Percentiles rank a stretch among this genome's conserved stretches.
Evolutionary conservation across 2,329 filamentous ascomycete genomes (phyloP).

Genomic region (Chrysosporium keratinophilum): DNA sequence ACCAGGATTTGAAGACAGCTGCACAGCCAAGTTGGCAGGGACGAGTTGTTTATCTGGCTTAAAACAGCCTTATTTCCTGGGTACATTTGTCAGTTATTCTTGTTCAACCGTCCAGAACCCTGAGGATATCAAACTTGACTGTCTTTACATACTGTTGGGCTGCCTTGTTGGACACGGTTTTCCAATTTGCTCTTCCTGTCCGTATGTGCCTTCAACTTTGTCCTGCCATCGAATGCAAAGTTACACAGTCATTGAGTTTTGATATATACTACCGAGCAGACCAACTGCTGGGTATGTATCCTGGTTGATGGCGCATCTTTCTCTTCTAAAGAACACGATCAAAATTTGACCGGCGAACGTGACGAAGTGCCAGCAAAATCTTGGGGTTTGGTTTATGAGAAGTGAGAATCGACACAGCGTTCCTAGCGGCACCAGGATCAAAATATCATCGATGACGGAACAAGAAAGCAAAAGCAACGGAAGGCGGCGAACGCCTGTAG

Average conservation of each 20-base stretch:
- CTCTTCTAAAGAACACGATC: neutral
- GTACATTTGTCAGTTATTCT: constrained; percentile 3
- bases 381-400: constrained; percentile 18
- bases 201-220: constrained; percentile 7
- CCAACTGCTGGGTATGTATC: neutral
- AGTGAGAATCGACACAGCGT: constrained; percentile 22
- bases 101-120: constrained; percentile 2
- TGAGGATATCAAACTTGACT: constrained; percentile 12
- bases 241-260: constrained; percentile 8
- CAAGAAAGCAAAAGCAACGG: constrained; percentile 31
- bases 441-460: constrained; percentile 17
- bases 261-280: constrained; percentile 7
- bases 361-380: neutral
- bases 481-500: constrained; percentile 45
- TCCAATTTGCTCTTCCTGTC: neutral
- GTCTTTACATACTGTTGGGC: constrained; percentile 1
- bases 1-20: constrained; percentile 8
- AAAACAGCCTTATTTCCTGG: constrained; percentile 8
- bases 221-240: constrained; percentile 3
- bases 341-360: neutral
- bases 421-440: neutral
- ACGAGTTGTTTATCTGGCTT: constrained; percentile 5
- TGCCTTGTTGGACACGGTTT: constrained; percentile 2
- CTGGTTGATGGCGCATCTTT: constrained; percentile 1
- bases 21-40: constrained; percentile 3